Conservation (phyloP, 2,329 filamentous ascomycete genomes). For the Cordyceps pruinosa region DNA sequence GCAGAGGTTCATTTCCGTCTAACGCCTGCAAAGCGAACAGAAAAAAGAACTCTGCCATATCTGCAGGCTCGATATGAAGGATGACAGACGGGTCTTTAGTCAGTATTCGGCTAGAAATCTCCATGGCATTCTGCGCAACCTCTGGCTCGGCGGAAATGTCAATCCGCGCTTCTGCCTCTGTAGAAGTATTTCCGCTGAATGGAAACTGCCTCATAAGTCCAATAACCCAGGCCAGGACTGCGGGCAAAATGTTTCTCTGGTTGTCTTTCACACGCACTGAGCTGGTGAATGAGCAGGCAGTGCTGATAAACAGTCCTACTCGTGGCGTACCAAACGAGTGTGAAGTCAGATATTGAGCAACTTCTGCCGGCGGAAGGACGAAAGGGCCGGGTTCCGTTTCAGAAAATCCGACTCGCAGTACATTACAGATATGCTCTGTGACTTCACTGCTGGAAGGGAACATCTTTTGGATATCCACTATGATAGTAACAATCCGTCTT, state of each 20-base stretch:
- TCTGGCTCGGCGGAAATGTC: conserved; percentile 65
- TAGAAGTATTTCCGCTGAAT: conserved; percentile 25
- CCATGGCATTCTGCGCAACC: conserved; percentile 65
- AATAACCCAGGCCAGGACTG: conserved; percentile 55
- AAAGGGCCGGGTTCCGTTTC: conserved; percentile 71
- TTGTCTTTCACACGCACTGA: conserved; percentile 42
- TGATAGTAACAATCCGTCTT: conserved; percentile 37
- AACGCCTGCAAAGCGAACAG: conserved; percentile 65
- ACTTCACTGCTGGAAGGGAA: conserved; percentile 60
- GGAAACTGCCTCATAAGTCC: conserved; percentile 56
- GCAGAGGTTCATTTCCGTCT: conserved; percentile 63
- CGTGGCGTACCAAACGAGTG: conserved; percentile 55
- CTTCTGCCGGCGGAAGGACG: conserved; percentile 59
- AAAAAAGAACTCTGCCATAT: conserved; percentile 59
- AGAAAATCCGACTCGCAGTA: conserved; percentile 67
- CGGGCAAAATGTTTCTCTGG: conserved; percentile 41
- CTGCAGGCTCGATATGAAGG: conserved; percentile 47
- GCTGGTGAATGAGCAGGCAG: conserved; percentile 62
- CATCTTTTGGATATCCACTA: conserved; percentile 40
- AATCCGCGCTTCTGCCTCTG: conserved; percentile 24
- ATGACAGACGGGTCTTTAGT: conserved; percentile 55
- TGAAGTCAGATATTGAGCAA: conserved; percentile 59
- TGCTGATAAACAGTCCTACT: conserved; percentile 62
- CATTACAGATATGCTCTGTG: conserved; percentile 62
- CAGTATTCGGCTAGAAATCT: conserved; percentile 61